Percentiles rank a stretch among this genome's conserved stretches.
Conservation (phyloP, 2,329 filamentous ascomycete genomes). For the Tolypocladium paradoxum region DNA sequence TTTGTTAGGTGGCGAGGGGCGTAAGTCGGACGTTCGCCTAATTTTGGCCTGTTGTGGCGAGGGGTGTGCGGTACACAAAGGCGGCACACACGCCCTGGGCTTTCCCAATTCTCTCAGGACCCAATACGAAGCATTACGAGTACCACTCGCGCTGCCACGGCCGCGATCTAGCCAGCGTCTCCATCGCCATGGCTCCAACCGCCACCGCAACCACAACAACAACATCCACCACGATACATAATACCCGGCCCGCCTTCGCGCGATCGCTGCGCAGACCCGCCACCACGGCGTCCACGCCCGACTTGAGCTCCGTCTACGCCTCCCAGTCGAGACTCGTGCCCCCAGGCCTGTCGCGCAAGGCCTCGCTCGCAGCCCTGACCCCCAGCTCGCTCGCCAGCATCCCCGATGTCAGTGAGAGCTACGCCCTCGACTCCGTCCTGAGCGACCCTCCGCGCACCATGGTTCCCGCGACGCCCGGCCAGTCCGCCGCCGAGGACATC, state of each 20-base stretch:
- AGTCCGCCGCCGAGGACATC: constrained; percentile 41
- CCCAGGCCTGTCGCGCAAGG: constrained; percentile 52
- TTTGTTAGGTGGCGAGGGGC: not conserved
- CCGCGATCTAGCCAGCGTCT: not conserved
- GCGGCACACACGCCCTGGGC: not conserved
- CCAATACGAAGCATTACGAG: not conserved
- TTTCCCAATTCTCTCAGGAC: not conserved
- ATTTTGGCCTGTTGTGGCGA: not conserved
- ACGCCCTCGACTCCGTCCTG: constrained; percentile 46
- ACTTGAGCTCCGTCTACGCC: constrained; percentile 42
- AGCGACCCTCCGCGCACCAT: constrained; percentile 24
- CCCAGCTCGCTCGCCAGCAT: constrained; percentile 51
- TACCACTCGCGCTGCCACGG: not conserved
- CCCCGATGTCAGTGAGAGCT: constrained; percentile 55
- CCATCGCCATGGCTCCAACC: constrained; percentile 9
- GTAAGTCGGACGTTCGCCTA: not conserved
- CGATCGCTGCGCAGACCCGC: constrained; percentile 33
- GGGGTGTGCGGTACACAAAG: not conserved
- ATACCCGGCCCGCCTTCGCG: constrained; percentile 11
- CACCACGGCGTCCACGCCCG: constrained; percentile 46
- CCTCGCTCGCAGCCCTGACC: constrained; percentile 60
- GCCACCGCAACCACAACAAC: constrained; percentile 9
- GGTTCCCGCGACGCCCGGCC: constrained; percentile 44
- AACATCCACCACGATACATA: constrained; percentile 6
- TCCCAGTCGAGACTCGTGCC: constrained; percentile 36